Conservation (phyloP, 2,329 filamentous ascomycete species). For the Alternaria brassicicola region DNA sequence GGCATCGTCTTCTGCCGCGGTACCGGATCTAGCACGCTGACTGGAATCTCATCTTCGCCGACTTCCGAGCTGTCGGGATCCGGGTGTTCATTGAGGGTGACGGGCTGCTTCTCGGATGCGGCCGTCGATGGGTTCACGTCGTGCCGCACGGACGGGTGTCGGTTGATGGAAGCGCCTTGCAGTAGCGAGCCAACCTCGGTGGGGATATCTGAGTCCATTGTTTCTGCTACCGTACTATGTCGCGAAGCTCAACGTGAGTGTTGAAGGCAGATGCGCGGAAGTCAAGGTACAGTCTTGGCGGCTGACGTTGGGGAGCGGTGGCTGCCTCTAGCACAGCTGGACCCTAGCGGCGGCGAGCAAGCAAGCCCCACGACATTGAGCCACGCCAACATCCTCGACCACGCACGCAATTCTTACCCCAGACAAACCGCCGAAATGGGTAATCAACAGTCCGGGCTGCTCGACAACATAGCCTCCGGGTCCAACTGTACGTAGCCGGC, state of each 20-base stretch:
- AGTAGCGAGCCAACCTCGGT: constrained; percentile 77
- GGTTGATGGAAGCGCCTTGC: constrained; percentile 80
- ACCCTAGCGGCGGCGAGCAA: constrained; percentile 21
- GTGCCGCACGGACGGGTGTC: constrained; percentile 70
- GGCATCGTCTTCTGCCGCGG: constrained; percentile 69
- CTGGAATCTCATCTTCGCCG: constrained; percentile 71
- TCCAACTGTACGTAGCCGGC: constrained; percentile 78
- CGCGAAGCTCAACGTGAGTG: neutral
- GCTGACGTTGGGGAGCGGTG: constrained; percentile 28
- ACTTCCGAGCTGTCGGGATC: constrained; percentile 55
- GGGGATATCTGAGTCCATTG: constrained; percentile 64
- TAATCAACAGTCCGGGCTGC: constrained; percentile 68
- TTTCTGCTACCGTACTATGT: neutral
- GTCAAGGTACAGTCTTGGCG: constrained; percentile 32
- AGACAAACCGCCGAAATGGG: constrained; percentile 52
- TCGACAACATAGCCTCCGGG: constrained; percentile 94
- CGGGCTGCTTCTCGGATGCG: constrained; percentile 69
- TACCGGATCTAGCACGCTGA: constrained; percentile 65
- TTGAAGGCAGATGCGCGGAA: constrained; percentile 9
- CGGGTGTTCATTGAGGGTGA: constrained; percentile 50
- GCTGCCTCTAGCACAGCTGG: constrained; percentile 22
- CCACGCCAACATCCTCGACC: constrained; percentile 21
- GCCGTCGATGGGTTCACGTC: constrained; percentile 83
- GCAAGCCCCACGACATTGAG: constrained; percentile 29
- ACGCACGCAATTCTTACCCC: constrained; percentile 18